Base-by-base conservation (phyloP, 805 yeast species). In the Peterozyma toletana region DNA sequence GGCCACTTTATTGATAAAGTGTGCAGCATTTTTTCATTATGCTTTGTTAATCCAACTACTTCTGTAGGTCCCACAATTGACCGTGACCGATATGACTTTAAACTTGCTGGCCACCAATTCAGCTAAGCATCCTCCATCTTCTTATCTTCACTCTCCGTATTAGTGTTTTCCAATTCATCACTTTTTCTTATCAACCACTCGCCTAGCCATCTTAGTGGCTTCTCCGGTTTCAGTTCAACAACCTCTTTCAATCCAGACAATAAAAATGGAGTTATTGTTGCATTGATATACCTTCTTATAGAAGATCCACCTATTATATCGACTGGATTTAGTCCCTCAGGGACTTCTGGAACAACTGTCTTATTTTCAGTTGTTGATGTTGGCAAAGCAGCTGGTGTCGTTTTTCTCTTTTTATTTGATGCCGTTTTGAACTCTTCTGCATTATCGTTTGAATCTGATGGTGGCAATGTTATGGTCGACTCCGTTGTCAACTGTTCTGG, bases 281-380 rank as follows among this genome's bases (percentile, higher is more conserved):
- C 57, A 52, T 77, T 75, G 50, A 77, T 58, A 56, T 73, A 77
- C 40, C 63, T 67, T 46, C 83, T 60, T 7, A 77, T 58, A 0
- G 74, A 65, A 2, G 78, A 71, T 1, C 82, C 83, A 13, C 79
- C 81, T 10, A 76, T 74, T 15, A 73, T 62, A 47, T 73, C 78
- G n/a, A 40, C 33, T 5, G 43, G 35, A 9, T 34, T 43, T 34
- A 46, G 11, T 2, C 40, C 49, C n/a, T 30, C 37, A 14, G 49
- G 49, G 10, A 46, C 17, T 33, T 38, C 37, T 11, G 37, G 36
- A 2, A 33, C 30, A 13, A 14, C 34, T 5, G 34, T 9, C 34
- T 31, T 31, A 9, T 13, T 31, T 14, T 31, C 34, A 31, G 3
- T 31, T 31, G 34, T 5, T 31, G 34, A 31, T 31, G 34, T 31